Conservation (phyloP, 192 early-diverging fungal species). For the Coemansia sp. region DNA sequence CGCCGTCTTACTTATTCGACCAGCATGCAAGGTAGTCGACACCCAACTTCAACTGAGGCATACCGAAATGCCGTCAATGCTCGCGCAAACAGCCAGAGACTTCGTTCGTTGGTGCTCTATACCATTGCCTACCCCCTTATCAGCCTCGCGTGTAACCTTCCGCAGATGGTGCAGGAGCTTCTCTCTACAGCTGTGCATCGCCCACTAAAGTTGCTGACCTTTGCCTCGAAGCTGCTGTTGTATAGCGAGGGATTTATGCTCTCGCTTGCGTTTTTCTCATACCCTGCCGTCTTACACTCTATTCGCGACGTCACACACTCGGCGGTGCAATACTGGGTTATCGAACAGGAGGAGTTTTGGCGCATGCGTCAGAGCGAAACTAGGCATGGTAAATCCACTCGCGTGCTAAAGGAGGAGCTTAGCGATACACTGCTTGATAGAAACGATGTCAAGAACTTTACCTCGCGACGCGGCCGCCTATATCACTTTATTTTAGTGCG, state of each 20-base stretch:
- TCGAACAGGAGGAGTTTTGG: constrained; percentile 58
- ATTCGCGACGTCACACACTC: constrained; percentile 45
- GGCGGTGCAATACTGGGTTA: constrained; percentile 53
- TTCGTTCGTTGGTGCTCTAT: constrained; percentile 51
- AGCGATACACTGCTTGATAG: constrained; percentile 24
- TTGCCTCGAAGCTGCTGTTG: constrained; percentile 23
- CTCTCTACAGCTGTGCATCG: constrained; percentile 27
- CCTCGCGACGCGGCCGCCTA: constrained; percentile 35
- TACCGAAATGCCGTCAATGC: constrained; percentile 52
- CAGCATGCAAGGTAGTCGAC: not conserved
- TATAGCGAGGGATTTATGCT: constrained; percentile 49
- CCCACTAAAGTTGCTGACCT: constrained; percentile 18
- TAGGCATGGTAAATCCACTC: not conserved
- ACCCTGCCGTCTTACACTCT: constrained; percentile 51
- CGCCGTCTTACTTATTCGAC: constrained; percentile 45
- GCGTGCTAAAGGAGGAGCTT: not conserved
- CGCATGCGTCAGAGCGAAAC: constrained; percentile 22
- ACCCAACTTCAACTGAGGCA: constrained; percentile 37
- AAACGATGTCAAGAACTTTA: constrained; percentile 39
- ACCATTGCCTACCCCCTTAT: constrained; percentile 53
- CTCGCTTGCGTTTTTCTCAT: constrained; percentile 44
- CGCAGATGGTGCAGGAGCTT: constrained; percentile 44
- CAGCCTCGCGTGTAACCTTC: constrained; percentile 50
- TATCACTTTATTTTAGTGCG: constrained; percentile 40
- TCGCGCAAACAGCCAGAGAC: constrained; percentile 52